Evolutionary conservation across 2,329 filamentous ascomycete genomes (phyloP), one percentile per base, ranked within the genome.

Genomic region (Thielaviopsis populi): DNA sequence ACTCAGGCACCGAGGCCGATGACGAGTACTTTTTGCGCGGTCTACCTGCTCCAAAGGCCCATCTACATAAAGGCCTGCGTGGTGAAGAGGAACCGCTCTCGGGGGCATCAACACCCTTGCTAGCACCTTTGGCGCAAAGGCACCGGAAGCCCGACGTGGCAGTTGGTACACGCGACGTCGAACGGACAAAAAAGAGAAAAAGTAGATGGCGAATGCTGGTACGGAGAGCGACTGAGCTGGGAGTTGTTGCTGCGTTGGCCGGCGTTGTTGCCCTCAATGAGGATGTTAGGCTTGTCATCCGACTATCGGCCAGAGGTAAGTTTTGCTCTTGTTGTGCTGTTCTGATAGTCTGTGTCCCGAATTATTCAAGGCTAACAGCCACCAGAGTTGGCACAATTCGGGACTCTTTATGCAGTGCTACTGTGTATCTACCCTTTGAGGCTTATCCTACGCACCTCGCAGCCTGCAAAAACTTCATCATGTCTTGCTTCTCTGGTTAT

Each of bases 1-100:
- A 96, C 69, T 96, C 91, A 72, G 92, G 92, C 27, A 95, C 91
- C 19, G 92, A 97, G 72, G 92, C 92, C 46, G 92, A 96, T 70
- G 92, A 97, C 75, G 92, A 97, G 73, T 88, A 91, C 67, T 86
- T 92, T 69, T 78, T 96, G 64, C 94, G 87, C 72, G 88, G 91
- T 0, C 76, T 96, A 24, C 91, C 92, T 1, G 89, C 91, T 2
- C 88, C 91, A 1, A 86, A 80, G n/a, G 69, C 80, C 8, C 81
- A 84, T 66, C 79, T 83, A 40, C 86, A 88, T 71, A 96, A 96
- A 75, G 91, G 91, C 7, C 74, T 96, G 59, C 81, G 87, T 66
- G 85, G 82, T 65, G 74, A 73, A 65, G 79, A 82, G 68, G 84
- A 80, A 69, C 71, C 70, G 2, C 69, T 80, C 1, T 85, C 83